These are phyloP conservation scores for Saccharum officinarum DNA, from an alignment of 176 grass and related monocot species.

Conservation along the genomic window DNA sequence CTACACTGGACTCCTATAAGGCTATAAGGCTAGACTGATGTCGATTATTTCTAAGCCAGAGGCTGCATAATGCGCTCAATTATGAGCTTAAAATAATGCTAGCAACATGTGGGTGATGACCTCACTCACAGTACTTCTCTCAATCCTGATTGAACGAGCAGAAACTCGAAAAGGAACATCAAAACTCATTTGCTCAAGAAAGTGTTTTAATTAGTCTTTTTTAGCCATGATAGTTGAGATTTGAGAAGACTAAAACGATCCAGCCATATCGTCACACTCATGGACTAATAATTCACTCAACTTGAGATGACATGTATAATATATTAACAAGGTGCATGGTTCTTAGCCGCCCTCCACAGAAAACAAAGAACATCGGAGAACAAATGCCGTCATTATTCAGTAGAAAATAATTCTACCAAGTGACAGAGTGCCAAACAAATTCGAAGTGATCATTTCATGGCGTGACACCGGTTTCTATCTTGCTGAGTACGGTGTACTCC, in stretches of 20 bases:
- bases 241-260: neutral
- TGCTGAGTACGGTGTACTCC: neutral
- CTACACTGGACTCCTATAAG: neutral
- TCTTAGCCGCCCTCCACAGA: neutral
- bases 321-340: neutral
- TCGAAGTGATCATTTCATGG: neutral
- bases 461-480: neutral
- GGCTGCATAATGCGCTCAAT: slow-evolving; percentile 40
- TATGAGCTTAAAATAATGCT: slow-evolving; percentile 44
- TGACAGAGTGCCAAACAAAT: neutral
- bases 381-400: neutral
- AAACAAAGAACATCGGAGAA: neutral
- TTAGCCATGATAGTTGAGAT: slow-evolving; percentile 29
- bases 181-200: neutral
- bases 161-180: neutral
- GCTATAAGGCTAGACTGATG: neutral
- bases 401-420: neutral
- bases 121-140: slow-evolving; percentile 23
- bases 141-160: neutral
- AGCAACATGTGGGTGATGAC: neutral
- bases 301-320: neutral
- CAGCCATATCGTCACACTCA: neutral
- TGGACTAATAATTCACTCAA: slow-evolving; percentile 22
- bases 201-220: neutral
- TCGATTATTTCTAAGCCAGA: neutral